These are phyloP conservation scores for Nigrospora oryzae DNA, from an alignment of 2,329 filamentous ascomycete genomes.

Conservation along the genomic window DNA sequence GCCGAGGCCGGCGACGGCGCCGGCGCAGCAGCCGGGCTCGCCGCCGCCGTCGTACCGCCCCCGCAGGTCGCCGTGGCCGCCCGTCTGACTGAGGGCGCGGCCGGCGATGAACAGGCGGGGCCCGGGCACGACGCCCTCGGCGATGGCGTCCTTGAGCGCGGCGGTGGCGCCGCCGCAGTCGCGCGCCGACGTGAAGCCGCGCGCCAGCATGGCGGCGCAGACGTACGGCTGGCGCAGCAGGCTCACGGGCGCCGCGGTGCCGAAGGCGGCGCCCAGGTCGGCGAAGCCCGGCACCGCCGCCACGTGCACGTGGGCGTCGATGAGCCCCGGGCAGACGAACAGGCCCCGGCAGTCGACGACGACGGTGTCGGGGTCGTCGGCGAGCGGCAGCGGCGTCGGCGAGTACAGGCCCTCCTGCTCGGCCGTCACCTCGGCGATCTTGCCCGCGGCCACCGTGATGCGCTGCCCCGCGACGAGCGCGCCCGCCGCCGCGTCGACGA, in stretches of 20 bases:
- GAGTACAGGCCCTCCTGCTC: neutral
- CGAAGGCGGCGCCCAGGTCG: constrained; percentile 11
- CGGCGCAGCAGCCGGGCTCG: constrained; percentile 34
- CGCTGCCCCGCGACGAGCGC: constrained; percentile 4
- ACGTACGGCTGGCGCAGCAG: constrained; percentile 33
- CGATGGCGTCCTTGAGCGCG: constrained; percentile 39
- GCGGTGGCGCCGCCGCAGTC: constrained; percentile 43
- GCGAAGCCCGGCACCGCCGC: constrained; percentile 13
- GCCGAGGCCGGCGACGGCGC: constrained; percentile 27
- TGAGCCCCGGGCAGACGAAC: constrained; percentile 8
- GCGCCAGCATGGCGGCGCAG: constrained; percentile 34
- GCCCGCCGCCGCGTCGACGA: constrained; percentile 14
- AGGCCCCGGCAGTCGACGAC: constrained; percentile 8
- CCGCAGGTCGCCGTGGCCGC: constrained; percentile 41
- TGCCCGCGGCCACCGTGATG: constrained; percentile 10
- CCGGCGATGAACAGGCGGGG: constrained; percentile 42
- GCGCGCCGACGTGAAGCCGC: constrained; percentile 44
- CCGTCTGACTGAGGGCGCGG: constrained; percentile 40
- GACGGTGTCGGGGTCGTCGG: neutral
- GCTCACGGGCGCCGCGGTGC: constrained; percentile 16
- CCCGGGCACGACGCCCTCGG: constrained; percentile 37
- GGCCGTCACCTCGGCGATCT: constrained; percentile 7
- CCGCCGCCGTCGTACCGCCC: constrained; percentile 22
- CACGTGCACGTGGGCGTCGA: constrained; percentile 15
- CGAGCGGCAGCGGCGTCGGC: neutral